Base-by-base conservation (phyloP, 1,284 basidiomycete species). In the Testicularia cyperi region DNA sequence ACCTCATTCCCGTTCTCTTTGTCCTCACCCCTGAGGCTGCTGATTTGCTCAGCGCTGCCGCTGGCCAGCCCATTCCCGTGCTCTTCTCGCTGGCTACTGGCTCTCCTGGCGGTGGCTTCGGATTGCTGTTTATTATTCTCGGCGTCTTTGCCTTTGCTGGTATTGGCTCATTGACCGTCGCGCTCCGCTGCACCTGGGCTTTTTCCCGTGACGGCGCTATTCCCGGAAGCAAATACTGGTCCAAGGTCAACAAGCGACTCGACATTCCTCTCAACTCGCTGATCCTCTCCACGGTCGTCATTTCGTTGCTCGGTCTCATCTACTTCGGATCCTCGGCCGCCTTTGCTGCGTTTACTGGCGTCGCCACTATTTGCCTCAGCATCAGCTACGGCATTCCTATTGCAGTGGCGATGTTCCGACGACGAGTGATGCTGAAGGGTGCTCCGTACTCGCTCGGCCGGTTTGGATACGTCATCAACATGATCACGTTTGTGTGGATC, bases 1-100 rank as follows among this genome's bases (percentile, higher is more conserved):
- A 79, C 63, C 47, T 80, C 65, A 72, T 81, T 13, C 80, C 80
- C 1, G 74, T 81, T 32, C 74, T 79, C 37, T 80, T 81, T 51
- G 72, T 79, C 15, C 68, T 81, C 12, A 65, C 66, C 1, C 78
- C 78, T 6, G 78, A 74, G 40, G 77, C 79, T 24, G 58, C 71
- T 35, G 72, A 75, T 16, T 64, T 80, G 4, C 69, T 80, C 22
- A 61, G 45, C 12, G 75, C 78, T 5, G 77, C 79, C 0, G 77
- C 77, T 12, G 75, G 78, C 3, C 78, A 79, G 49, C 80, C 80
- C 12, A 79, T 81, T 64, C 78, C 79, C 2, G 58, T 78, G 12
- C 65, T 80, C 14, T 80, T 80, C 74, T 78, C 78, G 47, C 68
- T 66, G 1, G 80, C 79, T 14, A 80, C 78, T 0, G 78, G 79